Evolutionary conservation across 2,329 filamentous ascomycete species (phyloP).

Genomic region (Verruconis gallopava): DNA sequence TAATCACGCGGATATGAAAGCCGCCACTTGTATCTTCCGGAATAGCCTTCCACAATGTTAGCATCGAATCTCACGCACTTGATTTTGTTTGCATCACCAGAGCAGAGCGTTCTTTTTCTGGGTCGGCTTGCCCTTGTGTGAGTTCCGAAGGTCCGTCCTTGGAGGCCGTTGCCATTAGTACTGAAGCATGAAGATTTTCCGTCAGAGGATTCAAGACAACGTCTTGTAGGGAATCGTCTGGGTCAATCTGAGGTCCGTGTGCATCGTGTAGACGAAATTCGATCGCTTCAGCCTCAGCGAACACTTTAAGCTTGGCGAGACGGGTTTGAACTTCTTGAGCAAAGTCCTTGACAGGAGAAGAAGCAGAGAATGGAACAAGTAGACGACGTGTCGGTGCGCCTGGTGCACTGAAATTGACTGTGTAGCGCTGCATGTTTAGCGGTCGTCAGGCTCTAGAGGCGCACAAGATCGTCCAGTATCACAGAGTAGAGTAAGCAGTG

Average conservation of each 20-base stretch:
- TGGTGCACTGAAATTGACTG: neutral
- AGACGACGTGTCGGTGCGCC: neutral
- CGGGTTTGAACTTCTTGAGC: neutral
- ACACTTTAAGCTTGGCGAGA: neutral
- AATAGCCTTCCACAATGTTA: neutral
- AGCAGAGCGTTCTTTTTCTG: too few species aligned
- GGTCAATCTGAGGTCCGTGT: neutral
- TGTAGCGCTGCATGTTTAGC: conserved; percentile 3
- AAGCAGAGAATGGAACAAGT: neutral
- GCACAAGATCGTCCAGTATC: too few species aligned
- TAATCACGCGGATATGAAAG: neutral
- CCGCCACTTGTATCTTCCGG: conserved; percentile 2
- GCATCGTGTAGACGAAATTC: neutral
- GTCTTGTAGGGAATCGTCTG: neutral
- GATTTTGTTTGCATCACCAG: neutral
- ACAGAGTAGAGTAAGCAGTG: too few species aligned
- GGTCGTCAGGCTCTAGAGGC: too few species aligned
- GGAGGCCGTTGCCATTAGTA: neutral
- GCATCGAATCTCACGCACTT: neutral
- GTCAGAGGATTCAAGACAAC: neutral
- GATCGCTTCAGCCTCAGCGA: neutral
- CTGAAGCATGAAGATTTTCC: neutral
- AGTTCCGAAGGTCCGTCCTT: neutral
- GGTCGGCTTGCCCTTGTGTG: neutral
- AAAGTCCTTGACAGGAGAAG: neutral